Base-by-base conservation (phyloP, 495 filamentous ascomycete genomes). In the Penicillium tannophilum region DNA sequence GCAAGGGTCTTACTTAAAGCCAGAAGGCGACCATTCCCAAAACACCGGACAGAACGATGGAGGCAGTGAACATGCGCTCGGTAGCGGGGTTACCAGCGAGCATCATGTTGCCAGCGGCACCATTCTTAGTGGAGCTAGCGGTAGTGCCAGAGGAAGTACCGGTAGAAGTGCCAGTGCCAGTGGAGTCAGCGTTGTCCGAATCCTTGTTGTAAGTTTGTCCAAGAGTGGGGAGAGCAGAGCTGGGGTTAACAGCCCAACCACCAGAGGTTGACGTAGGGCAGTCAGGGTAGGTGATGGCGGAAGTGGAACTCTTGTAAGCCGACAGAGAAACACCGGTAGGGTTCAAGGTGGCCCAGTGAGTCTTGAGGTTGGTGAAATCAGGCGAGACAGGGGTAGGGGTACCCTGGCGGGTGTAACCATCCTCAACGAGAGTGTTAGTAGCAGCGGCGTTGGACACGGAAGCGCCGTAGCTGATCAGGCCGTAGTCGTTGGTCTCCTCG, bases 401-500 rank as follows among this genome's bases (percentile, higher is more conserved):
- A 31, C 92, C 92, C 26, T 80, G 75, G 61, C 88, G 82, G 1
- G 82, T 78, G 74, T 79, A 92, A 11, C 90, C 90, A 58, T 84
- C 88, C 23, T 81, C 76, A 39, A 88, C 73, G 49, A 68, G 65
- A 23, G 72, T 70, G 36, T 82, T 79, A 30, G 75, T 69, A 8
- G 78, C 79, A 1, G 80, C 75, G 19, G 60, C 53, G 1, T 57
- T 51, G 17, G 58, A 28, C 23, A 41, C 65, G 20, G 56, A 61
- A 16, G 73, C 77, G 10, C 89, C 91, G 68, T 96, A 96, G 43
- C 81, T 87, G 68, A 96, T 85, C 36, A 96, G 76, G 53, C 92
- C 92, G 68, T 95, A 96, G 65, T 91, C 73, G 70, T 95, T 96
- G 46, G 82, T 76, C 71, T 95, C 92, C 67, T 92, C 73, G 55